Conservation (phyloP, 768 basidiomycete genomes). For the Leccinum ochraceum region DNA sequence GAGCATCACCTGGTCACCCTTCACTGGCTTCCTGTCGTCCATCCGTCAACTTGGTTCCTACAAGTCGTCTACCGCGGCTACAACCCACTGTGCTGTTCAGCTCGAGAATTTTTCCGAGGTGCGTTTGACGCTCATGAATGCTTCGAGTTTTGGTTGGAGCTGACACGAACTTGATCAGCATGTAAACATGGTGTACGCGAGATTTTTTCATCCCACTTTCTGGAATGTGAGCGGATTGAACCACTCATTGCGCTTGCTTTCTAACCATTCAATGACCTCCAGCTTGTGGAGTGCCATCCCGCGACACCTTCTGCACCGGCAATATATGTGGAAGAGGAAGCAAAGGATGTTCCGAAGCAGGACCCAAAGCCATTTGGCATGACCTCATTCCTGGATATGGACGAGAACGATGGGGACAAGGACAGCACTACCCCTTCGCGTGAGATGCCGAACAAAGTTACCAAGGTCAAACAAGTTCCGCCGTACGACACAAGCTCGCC, state of each 20-base stretch:
- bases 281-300: conserved; percentile 21
- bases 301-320: conserved; percentile 15
- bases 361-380: conserved; percentile 7
- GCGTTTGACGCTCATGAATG: background rate
- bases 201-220: conserved; percentile 21
- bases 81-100: background rate
- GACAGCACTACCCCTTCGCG: background rate
- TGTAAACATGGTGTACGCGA: conserved; percentile 22
- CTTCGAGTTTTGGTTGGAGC: background rate
- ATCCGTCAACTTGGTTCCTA: background rate
- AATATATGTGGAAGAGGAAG: conserved; percentile 26
- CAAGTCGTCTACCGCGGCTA: background rate
- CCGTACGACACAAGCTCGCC: conserved; percentile 15
- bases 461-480: conserved; percentile 6
- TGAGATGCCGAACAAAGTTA: background rate
- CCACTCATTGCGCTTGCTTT: background rate
- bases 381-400: conserved; percentile 4
- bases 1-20: background rate
- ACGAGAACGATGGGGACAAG: background rate
- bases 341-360: background rate
- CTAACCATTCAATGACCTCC: background rate
- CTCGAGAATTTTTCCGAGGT: conserved; percentile 4
- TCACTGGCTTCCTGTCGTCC: background rate
- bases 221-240: conserved; percentile 18
- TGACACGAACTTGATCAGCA: conserved; percentile 10